Evolutionary conservation across 2,329 filamentous ascomycete genomes (phyloP), one percentile per base, ranked within the genome.

Genomic region (Sporothrix curviconia): DNA sequence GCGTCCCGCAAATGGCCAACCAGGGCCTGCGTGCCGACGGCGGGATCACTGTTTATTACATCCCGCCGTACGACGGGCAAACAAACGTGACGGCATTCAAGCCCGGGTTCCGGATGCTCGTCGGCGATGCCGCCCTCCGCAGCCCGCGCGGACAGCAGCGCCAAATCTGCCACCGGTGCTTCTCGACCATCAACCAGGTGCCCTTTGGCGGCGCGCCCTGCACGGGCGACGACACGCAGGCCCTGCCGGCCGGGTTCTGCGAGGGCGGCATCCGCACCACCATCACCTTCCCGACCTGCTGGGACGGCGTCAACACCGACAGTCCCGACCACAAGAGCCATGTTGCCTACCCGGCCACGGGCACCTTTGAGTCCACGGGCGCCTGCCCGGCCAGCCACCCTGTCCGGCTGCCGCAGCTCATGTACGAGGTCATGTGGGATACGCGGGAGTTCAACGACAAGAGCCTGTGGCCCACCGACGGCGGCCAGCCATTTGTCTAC

Each of bases 241-340:
- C 70, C 25, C 71, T 76, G 60, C 73, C 73, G 3, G 67, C 44
- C 4, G 44, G 66, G 43, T 66, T 65, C 7, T 75, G 73, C 57
- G 65, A 66, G 12, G 70, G 70, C 12, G 73, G 74, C 24, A 75
- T 74, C 58, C 72, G 74, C 66, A 70, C 71, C 3, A 71, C 73
- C 19, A 66, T 75, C 40, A 70, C 73, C 43, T 76, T 76, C 63
- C 70, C 70, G 15, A 59, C 59, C 24, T 76, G 74, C 67, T 76
- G 74, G 73, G 72, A 76, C 59, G 74, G 74, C 44, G 67, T 67
- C 58, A 74, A 74, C 60, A 67, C 74, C 15, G 74, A 76, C 63
- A 71, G 67, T 19, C 72, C 73, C 2, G 72, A 76, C 61, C 74
- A 76, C 64, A 70, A 73, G 51, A 61, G 51, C 30, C 59, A 62